Evolutionary conservation across 2,329 filamentous ascomycete species (phyloP).

Genomic region (Penicillium palitans): DNA sequence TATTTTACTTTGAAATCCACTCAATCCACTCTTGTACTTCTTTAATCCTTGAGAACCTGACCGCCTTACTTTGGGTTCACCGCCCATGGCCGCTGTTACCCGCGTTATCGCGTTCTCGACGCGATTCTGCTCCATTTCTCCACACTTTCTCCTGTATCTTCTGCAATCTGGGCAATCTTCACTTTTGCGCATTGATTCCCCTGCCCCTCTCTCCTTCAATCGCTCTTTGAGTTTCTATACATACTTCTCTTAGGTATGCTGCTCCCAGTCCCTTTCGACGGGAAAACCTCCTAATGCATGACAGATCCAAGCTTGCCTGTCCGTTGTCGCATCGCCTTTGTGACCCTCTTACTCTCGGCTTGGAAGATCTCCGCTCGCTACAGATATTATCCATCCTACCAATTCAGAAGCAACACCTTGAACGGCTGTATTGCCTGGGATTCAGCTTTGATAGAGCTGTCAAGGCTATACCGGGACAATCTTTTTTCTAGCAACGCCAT

Average conservation of each 20-base stretch:
- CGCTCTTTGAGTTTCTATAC: neutral
- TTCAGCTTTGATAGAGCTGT: neutral
- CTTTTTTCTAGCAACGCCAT: neutral
- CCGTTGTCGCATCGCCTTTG: neutral
- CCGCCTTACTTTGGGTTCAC: neutral
- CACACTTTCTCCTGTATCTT: slow-evolving; percentile 1
- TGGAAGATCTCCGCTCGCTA: no score
- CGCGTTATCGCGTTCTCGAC: slow-evolving; percentile 10
- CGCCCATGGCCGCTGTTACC: neutral
- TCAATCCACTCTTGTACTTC: neutral
- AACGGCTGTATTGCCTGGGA: neutral
- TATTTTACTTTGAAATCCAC: neutral
- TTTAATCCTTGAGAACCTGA: neutral
- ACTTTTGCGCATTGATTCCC: neutral
- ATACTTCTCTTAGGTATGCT: neutral
- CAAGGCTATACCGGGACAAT: neutral
- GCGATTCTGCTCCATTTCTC: slow-evolving; percentile 11
- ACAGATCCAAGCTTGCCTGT: neutral
- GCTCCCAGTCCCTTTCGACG: neutral
- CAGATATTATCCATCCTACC: neutral
- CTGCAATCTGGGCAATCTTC: neutral
- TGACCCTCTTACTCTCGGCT: neutral
- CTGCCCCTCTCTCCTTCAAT: neutral
- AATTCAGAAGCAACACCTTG: neutral
- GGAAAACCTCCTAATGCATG: neutral